Evolutionary conservation across 164 flowering plant species (phyloP).

Genomic region (Nelumbo lutea): DNA sequence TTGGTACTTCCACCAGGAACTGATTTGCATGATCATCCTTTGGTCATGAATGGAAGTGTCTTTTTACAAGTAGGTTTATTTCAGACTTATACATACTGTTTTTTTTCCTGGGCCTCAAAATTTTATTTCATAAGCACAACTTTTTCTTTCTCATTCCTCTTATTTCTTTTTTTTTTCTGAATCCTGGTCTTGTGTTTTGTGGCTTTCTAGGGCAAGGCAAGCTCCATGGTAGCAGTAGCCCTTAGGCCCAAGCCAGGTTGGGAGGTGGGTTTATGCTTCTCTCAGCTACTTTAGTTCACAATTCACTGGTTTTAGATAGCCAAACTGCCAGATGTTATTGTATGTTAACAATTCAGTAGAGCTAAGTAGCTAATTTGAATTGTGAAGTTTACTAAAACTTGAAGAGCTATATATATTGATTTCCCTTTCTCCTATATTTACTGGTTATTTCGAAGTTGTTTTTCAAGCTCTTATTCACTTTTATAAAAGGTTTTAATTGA

Average conservation of each 20-base stretch:
- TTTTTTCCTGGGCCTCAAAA: background rate
- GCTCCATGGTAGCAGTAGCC: constrained; percentile 92
- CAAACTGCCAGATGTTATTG: background rate
- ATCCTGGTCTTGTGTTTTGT: background rate
- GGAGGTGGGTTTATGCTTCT: constrained; percentile 45
- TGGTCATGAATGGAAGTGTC: constrained; percentile 66
- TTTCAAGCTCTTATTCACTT: no score
- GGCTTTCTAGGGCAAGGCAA: constrained; percentile 59
- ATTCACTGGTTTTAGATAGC: background rate
- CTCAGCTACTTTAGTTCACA: background rate
- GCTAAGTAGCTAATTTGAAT: no score
- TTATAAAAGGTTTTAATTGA: no score
- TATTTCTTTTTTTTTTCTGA: background rate
- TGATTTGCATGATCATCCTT: constrained; percentile 83
- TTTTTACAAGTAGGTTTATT: constrained; percentile 64
- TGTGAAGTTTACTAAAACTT: no score
- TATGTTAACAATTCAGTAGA: background rate
- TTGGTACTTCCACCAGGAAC: constrained; percentile 73
- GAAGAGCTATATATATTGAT: no score
- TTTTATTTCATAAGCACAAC: no score
- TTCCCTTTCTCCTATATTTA: no score
- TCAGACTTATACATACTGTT: background rate
- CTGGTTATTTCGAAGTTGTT: no score
- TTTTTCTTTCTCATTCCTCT: background rate
- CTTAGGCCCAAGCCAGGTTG: constrained; percentile 79